Percentiles rank a stretch among this genome's conserved stretches.
Evolutionary conservation across 306 rosid genomes (phyloP).

Genomic region (Dryas drummondii): DNA sequence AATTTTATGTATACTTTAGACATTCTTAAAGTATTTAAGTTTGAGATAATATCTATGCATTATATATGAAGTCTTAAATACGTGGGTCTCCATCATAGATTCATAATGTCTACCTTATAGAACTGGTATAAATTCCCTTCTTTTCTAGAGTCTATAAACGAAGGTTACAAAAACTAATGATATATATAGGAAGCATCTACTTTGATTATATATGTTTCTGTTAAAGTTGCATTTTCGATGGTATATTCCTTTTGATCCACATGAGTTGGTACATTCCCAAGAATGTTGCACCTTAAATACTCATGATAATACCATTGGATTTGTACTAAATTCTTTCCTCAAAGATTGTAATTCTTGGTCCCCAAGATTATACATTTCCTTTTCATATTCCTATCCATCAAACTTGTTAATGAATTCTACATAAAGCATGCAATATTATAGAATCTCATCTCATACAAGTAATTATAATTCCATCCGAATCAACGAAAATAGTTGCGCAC

Average conservation of each 20-base stretch:
- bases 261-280: conserved; percentile 5
- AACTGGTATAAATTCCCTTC: no score
- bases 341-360: not conserved
- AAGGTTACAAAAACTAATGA: not conserved
- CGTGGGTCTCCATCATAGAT: no score
- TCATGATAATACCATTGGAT: not conserved
- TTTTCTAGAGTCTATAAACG: not conserved
- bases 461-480: not conserved
- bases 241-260: not conserved
- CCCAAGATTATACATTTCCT: not conserved
- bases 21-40: no score
- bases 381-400: conserved; percentile 14
- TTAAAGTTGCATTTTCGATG: conserved; percentile 14
- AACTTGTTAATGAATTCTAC: not conserved
- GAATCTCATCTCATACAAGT: not conserved
- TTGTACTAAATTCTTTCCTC: conserved; percentile 8
- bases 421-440: not conserved
- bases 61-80: no score
- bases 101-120: no score
- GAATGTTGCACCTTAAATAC: conserved; percentile 8
- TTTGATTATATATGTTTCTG: not conserved
- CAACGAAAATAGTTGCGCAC: not conserved
- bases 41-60: no score
- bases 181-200: not conserved
- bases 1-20: no score